Evolutionary conservation across 306 rosid genomes (phyloP).

Genomic region (Lathyrus sativus): DNA sequence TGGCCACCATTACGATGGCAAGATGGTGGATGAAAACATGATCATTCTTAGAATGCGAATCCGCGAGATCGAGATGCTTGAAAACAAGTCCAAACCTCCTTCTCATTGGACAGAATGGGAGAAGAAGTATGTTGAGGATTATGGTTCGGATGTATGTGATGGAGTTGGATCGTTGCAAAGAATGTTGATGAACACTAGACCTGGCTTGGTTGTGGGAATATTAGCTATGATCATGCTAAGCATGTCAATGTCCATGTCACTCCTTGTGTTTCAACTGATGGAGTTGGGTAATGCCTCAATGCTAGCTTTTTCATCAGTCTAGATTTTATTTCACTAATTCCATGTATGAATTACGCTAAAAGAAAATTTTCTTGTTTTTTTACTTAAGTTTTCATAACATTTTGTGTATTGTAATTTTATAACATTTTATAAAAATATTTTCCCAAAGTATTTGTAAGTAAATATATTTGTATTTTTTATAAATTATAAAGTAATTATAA

Average conservation of each 20-base stretch:
- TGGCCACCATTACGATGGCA: constrained; percentile 49
- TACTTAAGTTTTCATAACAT: too few relatives aligned
- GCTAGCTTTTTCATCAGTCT: not conserved
- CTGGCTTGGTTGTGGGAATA: constrained; percentile 46
- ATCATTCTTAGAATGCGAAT: constrained; percentile 58
- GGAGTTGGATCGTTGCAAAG: constrained; percentile 56
- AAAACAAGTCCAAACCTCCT: constrained; percentile 19
- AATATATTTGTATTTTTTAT: too few relatives aligned
- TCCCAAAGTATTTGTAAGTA: too few relatives aligned
- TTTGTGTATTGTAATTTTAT: too few relatives aligned
- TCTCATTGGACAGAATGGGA: constrained; percentile 63
- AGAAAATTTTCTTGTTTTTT: too few relatives aligned
- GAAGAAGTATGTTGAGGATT: constrained; percentile 48
- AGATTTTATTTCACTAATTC: not conserved
- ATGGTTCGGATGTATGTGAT: constrained; percentile 46
- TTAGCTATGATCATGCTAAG: constrained; percentile 38
- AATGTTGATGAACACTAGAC: constrained; percentile 57
- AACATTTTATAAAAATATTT: too few relatives aligned
- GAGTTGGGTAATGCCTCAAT: constrained; percentile 11
- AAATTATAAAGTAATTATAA: too few relatives aligned
- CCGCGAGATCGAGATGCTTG: constrained; percentile 46
- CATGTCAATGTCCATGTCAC: constrained; percentile 39
- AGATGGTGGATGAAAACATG: constrained; percentile 61
- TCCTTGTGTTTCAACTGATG: constrained; percentile 36
- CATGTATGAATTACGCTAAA: not conserved